Percentiles rank a stretch among this genome's conserved stretches.
Evolutionary conservation across 2,329 filamentous ascomycete genomes (phyloP).

Genomic region (Amylocarpus encephaloides): DNA sequence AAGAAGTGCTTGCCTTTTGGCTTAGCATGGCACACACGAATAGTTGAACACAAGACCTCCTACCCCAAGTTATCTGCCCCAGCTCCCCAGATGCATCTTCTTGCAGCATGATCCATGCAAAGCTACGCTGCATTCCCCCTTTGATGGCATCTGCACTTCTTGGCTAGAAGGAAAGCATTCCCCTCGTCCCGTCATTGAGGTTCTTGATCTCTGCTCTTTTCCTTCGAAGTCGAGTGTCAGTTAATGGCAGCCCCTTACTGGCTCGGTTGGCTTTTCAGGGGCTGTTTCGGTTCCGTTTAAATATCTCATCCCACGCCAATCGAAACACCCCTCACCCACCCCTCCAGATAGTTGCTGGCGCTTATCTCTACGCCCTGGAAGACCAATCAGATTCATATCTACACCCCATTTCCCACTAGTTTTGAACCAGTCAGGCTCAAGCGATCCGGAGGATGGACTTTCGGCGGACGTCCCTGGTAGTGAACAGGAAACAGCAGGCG

Average conservation of each 20-base stretch:
- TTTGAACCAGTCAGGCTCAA: conserved; percentile 4
- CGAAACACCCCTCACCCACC: conserved; percentile 10
- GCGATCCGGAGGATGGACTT: conserved; percentile 25
- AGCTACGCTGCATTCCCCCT: conserved; percentile 10
- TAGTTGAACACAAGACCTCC: conserved; percentile 4
- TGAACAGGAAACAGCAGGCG: conserved; percentile 19
- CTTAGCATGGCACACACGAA: neutral
- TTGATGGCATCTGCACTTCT: conserved; percentile 4
- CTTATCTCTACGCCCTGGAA: conserved; percentile 20
- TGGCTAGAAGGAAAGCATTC: neutral
- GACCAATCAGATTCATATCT: conserved; percentile 15
- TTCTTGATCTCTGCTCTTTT: neutral
- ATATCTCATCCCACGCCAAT: conserved; percentile 20
- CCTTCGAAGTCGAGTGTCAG: neutral
- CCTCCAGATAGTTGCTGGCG: conserved; percentile 7
- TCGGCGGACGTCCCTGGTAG: conserved; percentile 24
- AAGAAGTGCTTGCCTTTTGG: conserved; percentile 16
- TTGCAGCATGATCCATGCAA: conserved; percentile 1
- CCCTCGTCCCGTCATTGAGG: neutral
- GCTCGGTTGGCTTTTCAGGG: conserved; percentile 3
- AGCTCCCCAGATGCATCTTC: conserved; percentile 4
- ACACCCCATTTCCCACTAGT: neutral
- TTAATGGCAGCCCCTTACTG: neutral
- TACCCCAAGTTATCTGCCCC: conserved; percentile 3
- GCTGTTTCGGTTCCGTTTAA: conserved; percentile 1